Percentiles rank a stretch among this genome's conserved stretches.
Conservation (phyloP, 2,329 filamentous ascomycete genomes). For the Pyricularia pennisetigena region DNA sequence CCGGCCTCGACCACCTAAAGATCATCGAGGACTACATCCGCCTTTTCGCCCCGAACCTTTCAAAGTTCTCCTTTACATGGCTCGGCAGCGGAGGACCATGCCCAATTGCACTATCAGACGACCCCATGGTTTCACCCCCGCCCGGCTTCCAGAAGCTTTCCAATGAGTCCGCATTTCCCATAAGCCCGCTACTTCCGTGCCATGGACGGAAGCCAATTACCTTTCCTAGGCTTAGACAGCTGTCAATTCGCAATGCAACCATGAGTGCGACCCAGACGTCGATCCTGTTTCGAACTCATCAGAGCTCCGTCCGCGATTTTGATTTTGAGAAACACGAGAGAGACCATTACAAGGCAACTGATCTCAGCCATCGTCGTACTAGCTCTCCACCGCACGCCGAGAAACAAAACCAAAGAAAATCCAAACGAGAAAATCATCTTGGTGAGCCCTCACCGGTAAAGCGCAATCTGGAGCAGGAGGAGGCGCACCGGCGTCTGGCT, state of each 20-base stretch:
- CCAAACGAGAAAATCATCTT: slow-evolving; percentile 9
- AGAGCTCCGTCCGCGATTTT: slow-evolving; percentile 61
- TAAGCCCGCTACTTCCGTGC: slow-evolving; percentile 48
- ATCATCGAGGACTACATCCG: slow-evolving; percentile 75
- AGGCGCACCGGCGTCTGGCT: slow-evolving; percentile 43
- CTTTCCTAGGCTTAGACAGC: slow-evolving; percentile 57
- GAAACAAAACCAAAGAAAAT: slow-evolving; percentile 11
- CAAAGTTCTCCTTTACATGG: slow-evolving; percentile 71
- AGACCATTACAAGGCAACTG: slow-evolving; percentile 14
- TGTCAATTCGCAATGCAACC: slow-evolving; percentile 62
- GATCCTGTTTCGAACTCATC: slow-evolving; percentile 57
- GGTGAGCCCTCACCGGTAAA: slow-evolving; percentile 46
- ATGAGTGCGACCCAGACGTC: slow-evolving; percentile 65
- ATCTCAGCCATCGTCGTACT: slow-evolving; percentile 13
- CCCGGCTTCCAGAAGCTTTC: slow-evolving; percentile 47
- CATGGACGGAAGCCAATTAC: slow-evolving; percentile 43
- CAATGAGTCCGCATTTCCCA: slow-evolving; percentile 53
- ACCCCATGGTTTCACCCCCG: slow-evolving; percentile 56
- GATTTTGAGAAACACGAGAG: slow-evolving; percentile 52
- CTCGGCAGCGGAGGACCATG: slow-evolving; percentile 62
- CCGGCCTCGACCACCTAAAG: slow-evolving; percentile 62
- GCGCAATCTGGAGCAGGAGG: slow-evolving; percentile 46
- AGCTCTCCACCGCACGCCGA: slow-evolving; percentile 8
- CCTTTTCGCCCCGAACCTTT: slow-evolving; percentile 53
- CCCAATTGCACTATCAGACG: slow-evolving; percentile 59